Percentiles rank a stretch among this genome's conserved stretches.
Evolutionary conservation across 768 basidiomycete genomes (phyloP).

Genomic region (Strobilomyces dryophilus): DNA sequence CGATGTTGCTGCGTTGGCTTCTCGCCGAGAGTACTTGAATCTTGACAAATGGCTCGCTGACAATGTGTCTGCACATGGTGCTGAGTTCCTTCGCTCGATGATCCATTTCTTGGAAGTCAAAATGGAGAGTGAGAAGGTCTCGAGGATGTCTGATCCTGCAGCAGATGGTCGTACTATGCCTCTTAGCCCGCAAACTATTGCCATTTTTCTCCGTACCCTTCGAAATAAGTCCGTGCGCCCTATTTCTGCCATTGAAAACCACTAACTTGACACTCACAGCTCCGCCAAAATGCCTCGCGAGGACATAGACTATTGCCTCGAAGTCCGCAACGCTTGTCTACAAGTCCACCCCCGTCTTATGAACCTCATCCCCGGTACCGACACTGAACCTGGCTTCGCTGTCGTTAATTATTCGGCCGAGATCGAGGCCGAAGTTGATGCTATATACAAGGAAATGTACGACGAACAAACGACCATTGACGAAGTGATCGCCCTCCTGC

Average conservation of each 20-base stretch:
- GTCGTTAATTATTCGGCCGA: conserved; percentile 87
- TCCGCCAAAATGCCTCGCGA: conserved; percentile 69
- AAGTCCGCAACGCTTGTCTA: conserved; percentile 88
- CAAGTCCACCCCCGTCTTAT: conserved; percentile 96
- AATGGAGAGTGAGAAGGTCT: conserved; percentile 82
- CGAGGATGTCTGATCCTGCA: conserved; percentile 71
- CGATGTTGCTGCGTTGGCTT: conserved; percentile 92
- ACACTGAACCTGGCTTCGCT: conserved; percentile 86
- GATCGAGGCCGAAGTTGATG: conserved; percentile 89
- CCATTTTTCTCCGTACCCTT: conserved; percentile 87
- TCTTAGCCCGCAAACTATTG: conserved; percentile 82
- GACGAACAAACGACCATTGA: conserved; percentile 92
- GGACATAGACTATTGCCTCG: conserved; percentile 82
- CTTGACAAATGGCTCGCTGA: conserved; percentile 96
- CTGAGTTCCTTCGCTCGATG: conserved; percentile 82
- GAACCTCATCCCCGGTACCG: conserved; percentile 82
- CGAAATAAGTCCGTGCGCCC: conserved; percentile 64
- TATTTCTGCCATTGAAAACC: not conserved
- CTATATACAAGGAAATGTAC: conserved; percentile 98
- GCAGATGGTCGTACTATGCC: conserved; percentile 80
- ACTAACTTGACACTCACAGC: conserved; percentile 35
- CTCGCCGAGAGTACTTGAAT: conserved; percentile 89
- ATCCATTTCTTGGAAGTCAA: conserved; percentile 90
- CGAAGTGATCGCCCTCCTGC: conserved; percentile 86
- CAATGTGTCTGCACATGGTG: conserved; percentile 76